These are phyloP conservation scores for Podaxis mareebaensis DNA, from an alignment of 768 basidiomycete genomes.

Conservation along the genomic window DNA sequence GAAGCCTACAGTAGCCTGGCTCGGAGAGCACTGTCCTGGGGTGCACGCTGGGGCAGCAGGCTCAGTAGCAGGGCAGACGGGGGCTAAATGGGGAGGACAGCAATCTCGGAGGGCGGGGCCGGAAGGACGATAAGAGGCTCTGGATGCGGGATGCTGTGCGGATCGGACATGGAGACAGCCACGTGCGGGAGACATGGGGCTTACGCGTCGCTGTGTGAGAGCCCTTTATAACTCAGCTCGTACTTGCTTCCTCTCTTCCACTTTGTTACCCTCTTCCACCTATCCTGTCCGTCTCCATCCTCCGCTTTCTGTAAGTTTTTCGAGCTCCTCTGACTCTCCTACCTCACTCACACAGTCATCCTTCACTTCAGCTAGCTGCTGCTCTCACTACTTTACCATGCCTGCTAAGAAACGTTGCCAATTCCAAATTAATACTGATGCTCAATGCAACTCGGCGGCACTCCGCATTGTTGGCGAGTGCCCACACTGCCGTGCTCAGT, in stretches of 20 bases:
- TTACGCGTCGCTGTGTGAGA: conserved; percentile 33
- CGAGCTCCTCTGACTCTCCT: background rate
- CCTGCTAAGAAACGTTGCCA: conserved; percentile 89
- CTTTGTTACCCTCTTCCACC: conserved; percentile 11
- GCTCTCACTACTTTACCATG: conserved; percentile 41
- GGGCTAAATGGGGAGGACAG: conserved; percentile 13
- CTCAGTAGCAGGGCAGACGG: background rate
- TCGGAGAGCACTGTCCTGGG: background rate
- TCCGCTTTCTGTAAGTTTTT: conserved; percentile 14
- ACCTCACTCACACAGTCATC: conserved; percentile 1
- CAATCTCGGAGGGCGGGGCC: conserved; percentile 20
- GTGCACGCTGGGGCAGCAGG: background rate
- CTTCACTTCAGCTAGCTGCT: background rate
- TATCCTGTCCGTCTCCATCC: conserved; percentile 13
- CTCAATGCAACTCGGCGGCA: conserved; percentile 75
- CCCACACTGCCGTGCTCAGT: conserved; percentile 74
- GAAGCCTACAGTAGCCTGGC: background rate
- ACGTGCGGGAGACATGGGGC: conserved; percentile 21
- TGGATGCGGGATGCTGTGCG: conserved; percentile 17
- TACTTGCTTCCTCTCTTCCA: conserved; percentile 13
- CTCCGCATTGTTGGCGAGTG: conserved; percentile 86
- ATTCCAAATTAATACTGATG: conserved; percentile 48
- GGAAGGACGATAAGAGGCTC: background rate
- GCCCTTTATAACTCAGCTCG: conserved; percentile 19
- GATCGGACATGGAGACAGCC: conserved; percentile 20